Conservation (phyloP, 345 rosid species). For the Fremontodendron californicum region DNA sequence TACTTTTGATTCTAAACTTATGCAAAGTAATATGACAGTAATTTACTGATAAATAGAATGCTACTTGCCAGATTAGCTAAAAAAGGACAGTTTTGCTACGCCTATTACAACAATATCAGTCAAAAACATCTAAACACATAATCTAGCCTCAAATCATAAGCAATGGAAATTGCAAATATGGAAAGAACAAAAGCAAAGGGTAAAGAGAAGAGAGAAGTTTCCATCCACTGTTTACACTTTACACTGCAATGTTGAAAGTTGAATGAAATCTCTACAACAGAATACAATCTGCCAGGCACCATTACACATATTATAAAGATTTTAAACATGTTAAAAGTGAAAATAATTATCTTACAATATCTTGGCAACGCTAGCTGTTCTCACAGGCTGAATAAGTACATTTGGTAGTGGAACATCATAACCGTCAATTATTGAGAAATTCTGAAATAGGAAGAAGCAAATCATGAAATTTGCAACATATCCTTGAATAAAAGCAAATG, state of each 20-base stretch:
- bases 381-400: constrained; percentile 59
- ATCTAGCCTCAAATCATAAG: background rate
- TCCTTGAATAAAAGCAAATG: constrained; percentile 1
- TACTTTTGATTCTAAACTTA: background rate
- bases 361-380: constrained; percentile 41
- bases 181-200: background rate
- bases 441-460: constrained; percentile 43
- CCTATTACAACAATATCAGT: background rate
- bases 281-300: background rate
- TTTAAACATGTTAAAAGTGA: background rate
- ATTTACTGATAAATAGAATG: background rate
- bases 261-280: background rate
- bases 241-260: background rate
- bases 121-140: background rate
- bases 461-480: constrained; percentile 17
- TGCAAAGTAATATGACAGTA: background rate
- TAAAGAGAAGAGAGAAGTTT: background rate
- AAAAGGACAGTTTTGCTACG: background rate
- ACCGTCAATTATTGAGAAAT: constrained; percentile 28
- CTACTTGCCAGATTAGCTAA: background rate
- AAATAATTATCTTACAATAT: constrained; percentile 54
- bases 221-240: background rate
- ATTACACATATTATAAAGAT: background rate
- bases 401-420: constrained; percentile 43
- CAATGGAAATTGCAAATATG: background rate